A percentile compares a stretch with the other conserved stretches of the same genome.
phyloP scores from a whole-genome alignment of 345 rosid species.

The Arabidopsis arenosa region DNA sequence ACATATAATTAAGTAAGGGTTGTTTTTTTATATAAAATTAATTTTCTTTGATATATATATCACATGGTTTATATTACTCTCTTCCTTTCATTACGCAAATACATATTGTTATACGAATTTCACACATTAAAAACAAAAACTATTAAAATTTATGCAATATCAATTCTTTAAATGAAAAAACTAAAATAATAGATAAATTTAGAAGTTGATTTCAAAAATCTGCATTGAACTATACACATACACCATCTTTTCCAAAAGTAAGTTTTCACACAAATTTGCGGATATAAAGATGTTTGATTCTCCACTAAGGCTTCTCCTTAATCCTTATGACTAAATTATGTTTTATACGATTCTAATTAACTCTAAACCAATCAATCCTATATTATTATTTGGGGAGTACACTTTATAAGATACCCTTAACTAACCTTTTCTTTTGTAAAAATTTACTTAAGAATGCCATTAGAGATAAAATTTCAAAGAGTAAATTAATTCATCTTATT shows the following conservation, averaged over 20 bases:
- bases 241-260: conserved; percentile 10
- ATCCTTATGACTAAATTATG: background rate
- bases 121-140: background rate
- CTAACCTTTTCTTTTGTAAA: too few relatives aligned
- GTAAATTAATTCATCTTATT: too few relatives aligned
- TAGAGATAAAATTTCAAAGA: too few relatives aligned
- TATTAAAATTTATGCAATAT: background rate
- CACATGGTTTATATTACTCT: background rate
- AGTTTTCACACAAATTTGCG: conserved; percentile 15
- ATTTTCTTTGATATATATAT: background rate
- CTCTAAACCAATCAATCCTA: conserved; percentile 1
- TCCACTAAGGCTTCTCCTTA: conserved; percentile 24
- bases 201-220: background rate
- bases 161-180: background rate
- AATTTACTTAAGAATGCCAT: too few relatives aligned
- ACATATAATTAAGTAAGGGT: background rate
- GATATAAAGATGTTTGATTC: conserved; percentile 33
- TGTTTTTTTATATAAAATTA: background rate
- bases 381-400: too few relatives aligned
- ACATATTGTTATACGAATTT: background rate
- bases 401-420: too few relatives aligned
- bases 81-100: background rate
- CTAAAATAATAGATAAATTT: background rate
- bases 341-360: background rate
- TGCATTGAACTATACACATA: background rate